Percentiles rank a stretch among this genome's conserved stretches.
These are phyloP conservation scores for Coemansia umbellata DNA, from an alignment of 192 early-diverging fungal genomes.

Conservation along the genomic window DNA sequence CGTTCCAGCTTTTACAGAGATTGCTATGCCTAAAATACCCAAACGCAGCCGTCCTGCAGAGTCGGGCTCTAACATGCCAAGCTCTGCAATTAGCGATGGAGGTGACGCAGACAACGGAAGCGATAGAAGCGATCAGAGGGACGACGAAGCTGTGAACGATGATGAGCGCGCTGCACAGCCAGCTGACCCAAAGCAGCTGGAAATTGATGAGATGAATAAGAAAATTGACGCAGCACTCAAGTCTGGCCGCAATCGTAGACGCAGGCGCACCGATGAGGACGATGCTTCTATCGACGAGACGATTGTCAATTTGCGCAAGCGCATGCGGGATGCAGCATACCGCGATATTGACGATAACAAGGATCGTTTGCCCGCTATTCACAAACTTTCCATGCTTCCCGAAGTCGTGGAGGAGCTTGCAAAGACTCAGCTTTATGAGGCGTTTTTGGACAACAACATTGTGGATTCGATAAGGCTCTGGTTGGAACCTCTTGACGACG, in stretches of 20 bases:
- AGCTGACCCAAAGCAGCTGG: conserved; percentile 43
- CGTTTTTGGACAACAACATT: conserved; percentile 80
- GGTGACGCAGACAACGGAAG: background rate
- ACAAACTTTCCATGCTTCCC: conserved; percentile 51
- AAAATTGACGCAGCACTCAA: conserved; percentile 43
- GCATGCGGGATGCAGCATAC: conserved; percentile 51
- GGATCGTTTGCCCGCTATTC: conserved; percentile 46
- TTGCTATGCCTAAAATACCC: conserved; percentile 43
- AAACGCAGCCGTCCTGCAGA: conserved; percentile 10
- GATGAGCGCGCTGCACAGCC: background rate
- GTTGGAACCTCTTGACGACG: conserved; percentile 88
- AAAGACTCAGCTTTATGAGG: conserved; percentile 60
- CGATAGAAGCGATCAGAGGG: too few species aligned
- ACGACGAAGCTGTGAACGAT: background rate
- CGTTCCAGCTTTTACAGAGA: background rate
- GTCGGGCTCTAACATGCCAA: background rate
- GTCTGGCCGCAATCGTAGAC: conserved; percentile 32
- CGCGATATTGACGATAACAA: conserved; percentile 51
- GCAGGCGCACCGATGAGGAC: conserved; percentile 49
- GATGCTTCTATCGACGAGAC: conserved; percentile 48
- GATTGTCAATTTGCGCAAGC: conserved; percentile 44
- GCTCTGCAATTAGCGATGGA: background rate
- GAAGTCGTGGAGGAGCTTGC: conserved; percentile 43
- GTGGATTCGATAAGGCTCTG: conserved; percentile 80
- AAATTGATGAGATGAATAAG: conserved; percentile 38